A percentile compares a stretch with the other conserved stretches of the same genome.
Evolutionary conservation across 805 yeast genomes (phyloP).

Genomic region (Barnettozyma sp.): DNA sequence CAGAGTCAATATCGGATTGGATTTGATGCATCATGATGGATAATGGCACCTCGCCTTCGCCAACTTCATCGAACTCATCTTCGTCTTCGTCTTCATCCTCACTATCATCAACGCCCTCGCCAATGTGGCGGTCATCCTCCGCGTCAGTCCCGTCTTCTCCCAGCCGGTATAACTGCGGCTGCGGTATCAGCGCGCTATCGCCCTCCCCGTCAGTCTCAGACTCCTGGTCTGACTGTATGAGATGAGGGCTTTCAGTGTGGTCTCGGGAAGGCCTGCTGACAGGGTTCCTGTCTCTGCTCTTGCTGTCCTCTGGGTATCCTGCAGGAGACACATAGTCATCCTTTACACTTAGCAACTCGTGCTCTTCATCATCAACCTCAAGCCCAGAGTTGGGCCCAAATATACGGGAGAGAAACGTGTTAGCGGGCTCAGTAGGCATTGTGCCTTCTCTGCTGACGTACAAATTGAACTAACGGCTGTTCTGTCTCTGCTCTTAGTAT

Average conservation of each 20-base stretch:
- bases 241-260: constrained; percentile 1
- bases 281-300: constrained; percentile 2
- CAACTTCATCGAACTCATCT: constrained; percentile 9
- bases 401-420: constrained; percentile 58
- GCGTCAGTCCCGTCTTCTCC: too few relatives aligned
- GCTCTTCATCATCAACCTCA: constrained; percentile 18
- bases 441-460: too few relatives aligned
- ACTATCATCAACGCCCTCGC: constrained; percentile 20
- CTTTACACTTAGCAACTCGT: constrained; percentile 18
- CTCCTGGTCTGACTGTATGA: constrained; percentile 21
- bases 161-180: not conserved
- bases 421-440: constrained; percentile 24
- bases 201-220: constrained; percentile 8
- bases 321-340: constrained; percentile 10
- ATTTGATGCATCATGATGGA: constrained; percentile 14
- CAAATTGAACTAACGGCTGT: not conserved
- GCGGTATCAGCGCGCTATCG: constrained; percentile 7
- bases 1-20: not conserved
- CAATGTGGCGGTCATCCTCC: constrained; percentile 8
- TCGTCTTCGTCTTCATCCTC: constrained; percentile 21
- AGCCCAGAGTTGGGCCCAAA: constrained; percentile 41
- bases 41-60: constrained; percentile 17
- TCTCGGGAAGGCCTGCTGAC: not conserved
- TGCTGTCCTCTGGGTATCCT: constrained; percentile 14
- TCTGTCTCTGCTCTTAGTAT: not conserved